A percentile compares a stretch with the other conserved stretches of the same genome.
phyloP scores from a whole-genome alignment of 306 rosid species.

The Casuarina cunninghamiana region DNA sequence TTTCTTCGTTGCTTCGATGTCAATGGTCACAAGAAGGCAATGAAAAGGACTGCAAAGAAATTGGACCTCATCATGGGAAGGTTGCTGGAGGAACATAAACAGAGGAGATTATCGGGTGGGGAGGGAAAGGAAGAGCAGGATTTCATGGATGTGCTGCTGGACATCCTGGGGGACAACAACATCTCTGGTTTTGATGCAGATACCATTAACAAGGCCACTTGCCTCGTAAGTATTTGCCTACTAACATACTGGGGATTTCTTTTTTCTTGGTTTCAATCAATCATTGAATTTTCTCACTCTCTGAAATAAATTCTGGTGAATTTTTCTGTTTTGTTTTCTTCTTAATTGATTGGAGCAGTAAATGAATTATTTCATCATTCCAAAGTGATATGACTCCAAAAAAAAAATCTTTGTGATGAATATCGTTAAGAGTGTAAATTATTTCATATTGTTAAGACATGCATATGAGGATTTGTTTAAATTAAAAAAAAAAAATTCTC shows the following conservation, averaged over 20 bases:
- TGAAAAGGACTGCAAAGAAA: slow-evolving; percentile 41
- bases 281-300: not conserved
- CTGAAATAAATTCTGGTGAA: not conserved
- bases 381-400: no score
- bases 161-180: not conserved
- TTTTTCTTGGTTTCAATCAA: not conserved
- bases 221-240: not conserved
- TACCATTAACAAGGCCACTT: slow-evolving; percentile 1
- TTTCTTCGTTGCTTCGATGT: slow-evolving; percentile 40
- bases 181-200: slow-evolving; percentile 6
- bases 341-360: no score
- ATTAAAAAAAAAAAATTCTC: no score
- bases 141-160: slow-evolving; percentile 32
- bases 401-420: no score
- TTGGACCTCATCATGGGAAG: slow-evolving; percentile 27
- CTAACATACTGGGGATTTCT: not conserved
- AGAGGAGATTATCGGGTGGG: slow-evolving; percentile 19
- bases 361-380: no score
- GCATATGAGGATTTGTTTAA: no score
- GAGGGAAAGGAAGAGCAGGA: slow-evolving; percentile 40
- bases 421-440: no score
- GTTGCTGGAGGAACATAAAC: slow-evolving; percentile 49
- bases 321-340: no score
- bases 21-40: slow-evolving; percentile 38
- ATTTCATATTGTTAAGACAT: no score